phyloP scores from a whole-genome alignment of 2,329 filamentous ascomycete species.

The Nothopassalora personata region DNA sequence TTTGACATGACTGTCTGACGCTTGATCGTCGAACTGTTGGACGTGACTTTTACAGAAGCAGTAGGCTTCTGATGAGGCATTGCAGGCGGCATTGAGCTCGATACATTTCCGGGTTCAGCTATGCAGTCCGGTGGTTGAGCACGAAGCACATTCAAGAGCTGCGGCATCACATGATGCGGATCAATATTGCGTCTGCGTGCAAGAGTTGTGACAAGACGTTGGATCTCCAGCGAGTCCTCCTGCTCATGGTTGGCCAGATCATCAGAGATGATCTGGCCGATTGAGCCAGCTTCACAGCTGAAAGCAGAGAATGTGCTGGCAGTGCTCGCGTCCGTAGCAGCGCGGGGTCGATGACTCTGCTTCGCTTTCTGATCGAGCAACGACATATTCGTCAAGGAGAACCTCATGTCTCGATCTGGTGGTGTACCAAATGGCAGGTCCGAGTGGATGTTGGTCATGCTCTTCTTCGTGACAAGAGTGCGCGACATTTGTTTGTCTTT shows the following conservation, averaged over 20 bases:
- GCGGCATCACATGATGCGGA: constrained; percentile 28
- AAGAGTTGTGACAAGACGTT: constrained; percentile 32
- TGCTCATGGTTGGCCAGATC: constrained; percentile 3
- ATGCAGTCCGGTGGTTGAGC: background rate
- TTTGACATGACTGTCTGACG: constrained; percentile 25
- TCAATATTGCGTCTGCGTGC: constrained; percentile 35
- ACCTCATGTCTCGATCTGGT: constrained; percentile 19
- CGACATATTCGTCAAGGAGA: constrained; percentile 23
- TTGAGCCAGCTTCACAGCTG: constrained; percentile 30
- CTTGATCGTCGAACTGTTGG: constrained; percentile 7
- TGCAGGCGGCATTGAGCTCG: background rate
- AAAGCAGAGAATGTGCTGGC: constrained; percentile 31
- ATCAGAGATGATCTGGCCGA: constrained; percentile 17
- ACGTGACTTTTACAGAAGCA: constrained; percentile 4
- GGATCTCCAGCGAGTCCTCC: constrained; percentile 29
- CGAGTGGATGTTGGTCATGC: constrained; percentile 23
- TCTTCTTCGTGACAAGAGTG: constrained; percentile 36
- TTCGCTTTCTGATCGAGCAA: constrained; percentile 19
- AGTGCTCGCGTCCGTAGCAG: constrained; percentile 2
- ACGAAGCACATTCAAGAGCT: constrained; percentile 33
- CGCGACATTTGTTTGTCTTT: constrained; percentile 38
- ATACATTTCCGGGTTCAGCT: background rate
- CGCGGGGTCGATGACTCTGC: constrained; percentile 7
- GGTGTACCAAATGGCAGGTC: constrained; percentile 34
- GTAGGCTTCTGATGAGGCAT: constrained; percentile 4